phyloP scores from a whole-genome alignment of 495 filamentous ascomycete genomes.

The Amorphotheca resinae region DNA sequence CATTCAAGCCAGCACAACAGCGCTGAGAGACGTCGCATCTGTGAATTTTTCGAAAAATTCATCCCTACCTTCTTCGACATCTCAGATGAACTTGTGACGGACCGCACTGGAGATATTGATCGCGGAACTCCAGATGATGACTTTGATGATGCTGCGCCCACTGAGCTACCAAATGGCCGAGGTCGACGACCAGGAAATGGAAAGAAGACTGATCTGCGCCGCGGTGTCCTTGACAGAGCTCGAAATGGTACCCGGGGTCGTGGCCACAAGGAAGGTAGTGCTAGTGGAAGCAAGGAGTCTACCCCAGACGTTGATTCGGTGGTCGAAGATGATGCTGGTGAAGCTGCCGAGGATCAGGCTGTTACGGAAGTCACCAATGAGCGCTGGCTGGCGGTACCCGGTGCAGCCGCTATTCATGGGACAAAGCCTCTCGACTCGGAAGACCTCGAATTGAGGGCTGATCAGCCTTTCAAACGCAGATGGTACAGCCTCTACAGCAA shows the following conservation, averaged over 20 bases:
- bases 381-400: conserved; percentile 37
- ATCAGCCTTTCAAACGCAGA: conserved; percentile 66
- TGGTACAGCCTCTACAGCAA: conserved; percentile 83
- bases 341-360: conserved; percentile 33
- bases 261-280: conserved; percentile 61
- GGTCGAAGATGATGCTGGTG: conserved; percentile 48
- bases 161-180: conserved; percentile 44
- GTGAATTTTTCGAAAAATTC: conserved; percentile 78
- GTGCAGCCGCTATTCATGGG: conserved; percentile 32
- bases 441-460: conserved; percentile 57
- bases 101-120: conserved; percentile 61
- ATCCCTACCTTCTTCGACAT: conserved; percentile 83
- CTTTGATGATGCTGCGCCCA: conserved; percentile 44
- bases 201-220: conserved; percentile 69
- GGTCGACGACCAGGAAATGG: conserved; percentile 46
- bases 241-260: conserved; percentile 48
- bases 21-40: conserved; percentile 61
- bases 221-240: conserved; percentile 70
- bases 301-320: conserved; percentile 70
- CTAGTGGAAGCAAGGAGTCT: conserved; percentile 65
- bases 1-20: conserved; percentile 51
- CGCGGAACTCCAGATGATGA: conserved; percentile 55
- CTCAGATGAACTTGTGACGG: conserved; percentile 59
- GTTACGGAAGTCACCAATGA: conserved; percentile 41
- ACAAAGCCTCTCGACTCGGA: conserved; percentile 27